These are phyloP conservation scores for Diaporthe amygdali DNA, from an alignment of 2,329 filamentous ascomycete genomes.

Conservation along the genomic window DNA sequence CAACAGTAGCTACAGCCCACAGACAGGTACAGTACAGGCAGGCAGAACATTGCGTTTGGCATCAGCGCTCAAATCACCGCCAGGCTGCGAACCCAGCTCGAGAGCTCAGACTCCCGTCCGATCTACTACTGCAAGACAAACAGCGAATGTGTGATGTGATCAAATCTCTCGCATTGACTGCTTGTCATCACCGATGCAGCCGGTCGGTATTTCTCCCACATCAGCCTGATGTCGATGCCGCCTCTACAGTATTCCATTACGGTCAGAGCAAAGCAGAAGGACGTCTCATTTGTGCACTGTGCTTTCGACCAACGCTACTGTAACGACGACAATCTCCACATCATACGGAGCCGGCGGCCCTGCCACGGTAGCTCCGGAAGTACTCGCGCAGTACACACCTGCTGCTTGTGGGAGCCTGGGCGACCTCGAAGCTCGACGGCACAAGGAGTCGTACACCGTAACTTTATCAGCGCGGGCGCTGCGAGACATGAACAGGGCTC, in stretches of 20 bases:
- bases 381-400: conserved; percentile 10
- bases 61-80: conserved; percentile 14
- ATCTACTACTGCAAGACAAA: conserved; percentile 13
- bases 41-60: background rate
- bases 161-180: conserved; percentile 6
- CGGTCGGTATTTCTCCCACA: background rate
- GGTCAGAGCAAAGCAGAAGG: background rate
- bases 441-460: conserved; percentile 10
- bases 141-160: background rate
- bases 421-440: background rate
- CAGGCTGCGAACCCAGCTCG: conserved; percentile 5
- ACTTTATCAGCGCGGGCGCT: background rate
- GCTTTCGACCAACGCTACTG: conserved; percentile 11
- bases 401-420: background rate
- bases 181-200: conserved; percentile 8
- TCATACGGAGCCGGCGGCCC: conserved; percentile 18
- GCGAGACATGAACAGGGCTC: background rate
- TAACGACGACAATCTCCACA: conserved; percentile 15
- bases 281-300: conserved; percentile 2
- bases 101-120: conserved; percentile 15
- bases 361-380: conserved; percentile 18
- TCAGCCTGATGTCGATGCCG: background rate
- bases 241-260: background rate
- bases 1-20: background rate
- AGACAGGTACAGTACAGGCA: background rate